Evolutionary conservation across 2,329 filamentous ascomycete genomes (phyloP).

Genomic region (Diaporthe australafricana): DNA sequence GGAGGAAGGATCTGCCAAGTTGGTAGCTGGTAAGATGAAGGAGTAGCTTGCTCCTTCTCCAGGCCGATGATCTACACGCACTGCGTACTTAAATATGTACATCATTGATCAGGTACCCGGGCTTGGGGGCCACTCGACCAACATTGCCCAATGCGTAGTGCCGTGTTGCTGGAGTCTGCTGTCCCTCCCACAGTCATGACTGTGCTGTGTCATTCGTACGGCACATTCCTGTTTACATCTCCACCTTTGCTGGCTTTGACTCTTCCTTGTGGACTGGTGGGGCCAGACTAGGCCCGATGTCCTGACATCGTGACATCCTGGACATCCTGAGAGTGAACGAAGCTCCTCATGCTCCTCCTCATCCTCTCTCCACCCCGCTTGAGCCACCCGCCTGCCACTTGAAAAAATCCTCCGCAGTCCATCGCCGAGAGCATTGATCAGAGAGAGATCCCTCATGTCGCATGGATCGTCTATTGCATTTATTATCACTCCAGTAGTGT

Average conservation of each 20-base stretch:
- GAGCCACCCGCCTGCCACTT: slow-evolving; percentile 12
- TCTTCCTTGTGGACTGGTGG: slow-evolving; percentile 3
- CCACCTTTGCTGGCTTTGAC: not conserved
- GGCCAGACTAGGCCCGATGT: not conserved
- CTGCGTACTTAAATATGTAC: not conserved
- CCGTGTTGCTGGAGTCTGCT: not conserved
- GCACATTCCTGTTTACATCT: not conserved
- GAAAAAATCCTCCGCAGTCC: slow-evolving; percentile 19
- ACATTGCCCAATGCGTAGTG: not conserved
- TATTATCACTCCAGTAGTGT: not conserved
- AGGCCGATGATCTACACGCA: not conserved
- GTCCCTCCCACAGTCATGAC: not conserved
- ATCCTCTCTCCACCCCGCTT: not conserved
- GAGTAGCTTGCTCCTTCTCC: not conserved
- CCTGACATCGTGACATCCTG: not conserved
- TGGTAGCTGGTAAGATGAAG: slow-evolving; percentile 12
- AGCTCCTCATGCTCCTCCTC: not conserved
- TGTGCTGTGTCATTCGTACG: not conserved
- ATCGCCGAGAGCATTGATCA: not conserved
- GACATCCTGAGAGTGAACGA: not conserved
- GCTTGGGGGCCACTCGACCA: not conserved
- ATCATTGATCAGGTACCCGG: too few species aligned
- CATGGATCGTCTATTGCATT: not conserved
- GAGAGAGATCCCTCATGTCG: not conserved
- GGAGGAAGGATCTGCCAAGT: slow-evolving; percentile 23